phyloP scores from a whole-genome alignment of 768 basidiomycete genomes.

The Kwoniella sp. region DNA sequence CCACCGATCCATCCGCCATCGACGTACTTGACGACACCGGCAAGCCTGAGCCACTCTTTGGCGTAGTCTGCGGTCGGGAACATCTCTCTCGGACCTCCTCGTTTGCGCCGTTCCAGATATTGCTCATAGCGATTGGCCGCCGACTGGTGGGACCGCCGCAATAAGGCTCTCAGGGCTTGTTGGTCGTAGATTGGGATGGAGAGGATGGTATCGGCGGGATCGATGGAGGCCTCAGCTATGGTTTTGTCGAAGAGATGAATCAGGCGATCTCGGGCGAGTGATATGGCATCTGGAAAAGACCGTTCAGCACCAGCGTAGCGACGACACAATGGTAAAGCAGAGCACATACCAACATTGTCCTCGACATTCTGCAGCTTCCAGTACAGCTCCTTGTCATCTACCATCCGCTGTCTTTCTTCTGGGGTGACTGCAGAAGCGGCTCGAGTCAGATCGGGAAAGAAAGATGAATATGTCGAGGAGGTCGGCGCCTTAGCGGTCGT shows the following conservation, averaged over 20 bases:
- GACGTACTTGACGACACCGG: constrained; percentile 51
- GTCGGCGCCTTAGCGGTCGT: no score
- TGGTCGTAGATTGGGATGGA: constrained; percentile 31
- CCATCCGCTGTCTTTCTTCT: constrained; percentile 12
- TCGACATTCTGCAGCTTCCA: constrained; percentile 47
- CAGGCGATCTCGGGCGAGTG: constrained; percentile 31
- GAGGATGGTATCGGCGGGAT: constrained; percentile 33
- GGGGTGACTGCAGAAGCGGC: background rate
- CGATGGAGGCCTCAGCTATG: constrained; percentile 15
- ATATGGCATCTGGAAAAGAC: constrained; percentile 26
- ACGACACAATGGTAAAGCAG: background rate
- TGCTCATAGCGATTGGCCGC: constrained; percentile 35
- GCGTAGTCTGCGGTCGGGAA: constrained; percentile 43
- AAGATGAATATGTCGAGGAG: background rate
- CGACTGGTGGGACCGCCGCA: constrained; percentile 29
- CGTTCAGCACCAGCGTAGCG: constrained; percentile 2
- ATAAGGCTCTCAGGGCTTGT: constrained; percentile 15
- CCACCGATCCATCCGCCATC: constrained; percentile 46
- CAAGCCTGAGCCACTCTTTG: constrained; percentile 39
- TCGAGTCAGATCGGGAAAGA: constrained; percentile 13
- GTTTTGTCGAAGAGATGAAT: constrained; percentile 40
- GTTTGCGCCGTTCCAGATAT: constrained; percentile 38
- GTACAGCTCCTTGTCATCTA: constrained; percentile 40
- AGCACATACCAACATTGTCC: constrained; percentile 43
- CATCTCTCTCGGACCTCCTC: constrained; percentile 43